Evolutionary conservation across 164 flowering plant genomes (phyloP).

Genomic region (Akebia trifoliata): DNA sequence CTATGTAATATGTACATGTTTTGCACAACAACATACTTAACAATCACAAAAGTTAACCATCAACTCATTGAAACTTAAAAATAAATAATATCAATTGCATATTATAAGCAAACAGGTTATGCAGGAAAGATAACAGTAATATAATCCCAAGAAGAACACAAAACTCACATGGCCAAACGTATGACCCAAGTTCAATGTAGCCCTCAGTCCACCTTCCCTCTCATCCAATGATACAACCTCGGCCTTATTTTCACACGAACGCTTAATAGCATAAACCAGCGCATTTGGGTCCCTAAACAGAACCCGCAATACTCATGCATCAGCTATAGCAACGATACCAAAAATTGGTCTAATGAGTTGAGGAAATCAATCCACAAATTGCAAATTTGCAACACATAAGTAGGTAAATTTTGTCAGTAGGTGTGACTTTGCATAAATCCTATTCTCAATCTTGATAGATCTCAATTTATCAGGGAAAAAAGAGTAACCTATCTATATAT

Average conservation of each 20-base stretch:
- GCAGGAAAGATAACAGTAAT: background rate
- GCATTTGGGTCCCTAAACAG: constrained; percentile 77
- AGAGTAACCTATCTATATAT: too few relatives aligned
- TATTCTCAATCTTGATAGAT: too few relatives aligned
- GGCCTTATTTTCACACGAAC: constrained; percentile 97
- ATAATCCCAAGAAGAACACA: background rate
- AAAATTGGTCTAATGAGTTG: background rate
- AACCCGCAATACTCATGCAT: background rate
- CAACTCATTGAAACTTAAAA: too few relatives aligned
- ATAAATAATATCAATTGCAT: background rate
- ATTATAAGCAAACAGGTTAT: constrained; percentile 2
- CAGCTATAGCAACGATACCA: background rate
- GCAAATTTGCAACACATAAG: background rate
- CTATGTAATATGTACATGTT: too few relatives aligned
- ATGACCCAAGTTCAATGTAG: constrained; percentile 94
- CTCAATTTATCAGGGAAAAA: too few relatives aligned
- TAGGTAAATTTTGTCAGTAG: background rate
- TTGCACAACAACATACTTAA: too few relatives aligned
- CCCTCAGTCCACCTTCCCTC: constrained; percentile 92
- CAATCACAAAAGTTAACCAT: too few relatives aligned
- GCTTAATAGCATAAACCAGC: constrained; percentile 86
- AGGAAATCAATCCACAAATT: background rate
- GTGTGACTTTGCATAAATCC: too few relatives aligned
- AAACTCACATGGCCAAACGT: constrained; percentile 96
- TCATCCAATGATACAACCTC: constrained; percentile 96